Base-by-base conservation (phyloP, 1,139 yeast species). In the Pichia sp. region DNA sequence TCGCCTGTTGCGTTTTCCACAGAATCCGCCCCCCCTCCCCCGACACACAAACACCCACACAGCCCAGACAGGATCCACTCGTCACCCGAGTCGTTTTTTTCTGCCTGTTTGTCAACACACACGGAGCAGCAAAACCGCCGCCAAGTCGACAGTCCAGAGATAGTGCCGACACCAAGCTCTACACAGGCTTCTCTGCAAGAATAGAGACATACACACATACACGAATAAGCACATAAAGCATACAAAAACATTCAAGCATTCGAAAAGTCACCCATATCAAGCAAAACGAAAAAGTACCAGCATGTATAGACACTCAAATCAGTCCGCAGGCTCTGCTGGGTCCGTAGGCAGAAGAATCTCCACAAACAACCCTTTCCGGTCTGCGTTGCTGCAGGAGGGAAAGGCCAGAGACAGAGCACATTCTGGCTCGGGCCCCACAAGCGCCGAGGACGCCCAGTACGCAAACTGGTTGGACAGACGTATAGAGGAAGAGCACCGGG, bases 321-420 rank as follows among this genome's bases (percentile, higher is more conserved):
- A 61, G 15, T 67, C 70, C 10, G 57, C 58, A 15, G 57, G 66
- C 1, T 67, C 70, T 4, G 60, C 66, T 0, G 68, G 68, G 1
- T 68, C 71, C 6, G 41, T 26, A 2, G 62, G 64, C 2, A 64
- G 64, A 54, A 59, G 70, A 50, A 57, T 68, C 8, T 67, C 70
- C 4, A 51, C 64, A 2, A 68, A 67, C 54, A 68, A 68, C 46
- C 71, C 71, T n/a, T 68, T 68, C 52, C 62, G 71, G 45, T 57
- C 67, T 4, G 70, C 68, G 2, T 52, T 67, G 13, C 47, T 67
- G 4, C 67, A 65, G 49, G 69, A 67, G 43, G 69, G 65, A 46
- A 56, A 64, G 31, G 47, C 49, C n/a, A 50, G 47, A 26, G 48
- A 47, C n/a, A 44, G 38, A 29, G 13, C 32, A 6, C 54, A 13